Base-by-base conservation (phyloP, 2,329 filamentous ascomycete genomes). In the Laburnicola sp. region DNA sequence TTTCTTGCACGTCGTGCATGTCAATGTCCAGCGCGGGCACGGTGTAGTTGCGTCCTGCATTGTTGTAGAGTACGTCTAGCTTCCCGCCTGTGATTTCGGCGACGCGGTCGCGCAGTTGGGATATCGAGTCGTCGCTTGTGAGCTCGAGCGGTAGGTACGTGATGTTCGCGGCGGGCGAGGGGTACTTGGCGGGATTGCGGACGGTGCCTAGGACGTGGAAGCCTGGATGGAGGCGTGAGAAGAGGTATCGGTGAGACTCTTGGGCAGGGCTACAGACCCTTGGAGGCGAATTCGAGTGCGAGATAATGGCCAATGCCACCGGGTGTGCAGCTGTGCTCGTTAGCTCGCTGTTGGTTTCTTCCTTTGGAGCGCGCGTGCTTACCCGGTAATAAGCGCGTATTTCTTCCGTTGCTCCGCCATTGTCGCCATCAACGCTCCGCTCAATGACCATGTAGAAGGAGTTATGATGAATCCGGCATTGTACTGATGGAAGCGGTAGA, bases 251-350 rank as follows among this genome's bases (percentile, higher is more conserved):
- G 22, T 5, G 26, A 3, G 31, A 27, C 22, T 3, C 5, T n/a
- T 4, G 2, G n/a, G 8, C 7, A 34, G 11, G n/a, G 23, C 7
- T 16, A 22, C 42, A 31, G 25, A 69, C 74, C 75, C 59, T 73
- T 67, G 27, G 66, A 69, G 49, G 82, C 75, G 62, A 86, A 86
- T 60, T 84, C 81, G 16, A 76, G 74, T 1, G 82, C 81, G 10
- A 86, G 74, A 11, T 78, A 78, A 60, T 85, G 78, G 26, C 83
- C 83, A 54, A 86, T 84, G 40, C 81, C 81, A 34, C 81, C 80
- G 5, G 80, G 78, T 1, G 75, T 78, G 63, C 80, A 78, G 37
- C 77, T 77, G 39, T 25, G 53, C 27, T 26, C 31, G 54, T 68
- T 34, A 64, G 59, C 48, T 16, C 28, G 26, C 28, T 26, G 43